Conservation (phyloP, 1,139 yeast genomes). For the Protomyces gravidus region DNA sequence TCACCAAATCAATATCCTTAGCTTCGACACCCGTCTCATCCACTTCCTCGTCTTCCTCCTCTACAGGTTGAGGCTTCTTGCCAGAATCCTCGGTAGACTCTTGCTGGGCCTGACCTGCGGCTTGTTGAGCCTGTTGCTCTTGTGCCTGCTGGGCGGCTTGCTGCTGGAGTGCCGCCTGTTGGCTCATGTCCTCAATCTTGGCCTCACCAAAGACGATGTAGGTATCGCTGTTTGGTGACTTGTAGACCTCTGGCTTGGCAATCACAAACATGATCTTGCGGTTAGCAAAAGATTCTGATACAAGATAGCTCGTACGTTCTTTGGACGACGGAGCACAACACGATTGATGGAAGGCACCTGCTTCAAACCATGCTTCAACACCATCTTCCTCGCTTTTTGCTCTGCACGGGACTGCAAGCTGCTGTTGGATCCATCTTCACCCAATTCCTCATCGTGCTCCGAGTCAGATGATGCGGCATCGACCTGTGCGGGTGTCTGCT, state of each 20-base stretch:
- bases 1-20: constrained; percentile 36
- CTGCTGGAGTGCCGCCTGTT: constrained; percentile 49
- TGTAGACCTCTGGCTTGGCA: constrained; percentile 93
- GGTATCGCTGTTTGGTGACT: constrained; percentile 81
- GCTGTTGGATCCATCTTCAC: constrained; percentile 19
- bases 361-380: constrained; percentile 85
- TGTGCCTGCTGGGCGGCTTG: constrained; percentile 38
- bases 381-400: constrained; percentile 90
- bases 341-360: constrained; percentile 88
- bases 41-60: constrained; percentile 35
- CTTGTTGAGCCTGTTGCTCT: constrained; percentile 35
- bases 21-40: constrained; percentile 39
- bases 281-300: neutral
- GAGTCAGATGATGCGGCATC: constrained; percentile 15
- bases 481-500: constrained; percentile 10
- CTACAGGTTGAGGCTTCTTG: constrained; percentile 33
- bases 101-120: constrained; percentile 45
- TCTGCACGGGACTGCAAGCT: constrained; percentile 62
- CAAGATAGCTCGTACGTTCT: constrained; percentile 51
- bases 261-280: constrained; percentile 64
- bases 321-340: constrained; percentile 93
- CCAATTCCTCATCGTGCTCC: constrained; percentile 15
- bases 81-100: constrained; percentile 38
- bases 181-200: constrained; percentile 84
- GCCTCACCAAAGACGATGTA: constrained; percentile 98